Evolutionary conservation across 2,329 filamentous ascomycete species (phyloP), one percentile per base, ranked within the genome.

Genomic region (Elsinoe necatrix): DNA sequence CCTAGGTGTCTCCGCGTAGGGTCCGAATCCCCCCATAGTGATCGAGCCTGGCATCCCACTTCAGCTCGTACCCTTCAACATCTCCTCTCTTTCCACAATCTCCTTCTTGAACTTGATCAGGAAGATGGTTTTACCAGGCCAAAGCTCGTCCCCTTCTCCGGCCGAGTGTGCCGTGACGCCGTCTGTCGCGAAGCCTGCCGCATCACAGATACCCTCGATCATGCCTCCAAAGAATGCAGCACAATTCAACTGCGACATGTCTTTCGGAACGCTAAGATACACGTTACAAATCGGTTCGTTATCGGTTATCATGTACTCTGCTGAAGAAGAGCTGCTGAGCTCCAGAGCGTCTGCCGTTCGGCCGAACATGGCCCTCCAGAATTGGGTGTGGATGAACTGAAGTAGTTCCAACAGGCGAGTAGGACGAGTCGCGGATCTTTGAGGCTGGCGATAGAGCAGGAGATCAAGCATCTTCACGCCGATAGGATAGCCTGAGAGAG

Each of bases 231-330:
- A 90, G 68, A 88, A 98, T 8, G 93, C 93, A 16, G 92, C 93
- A 72, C 92, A 96, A 71, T 96, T 97, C 67, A 98, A 79, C 80
- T 93, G 88, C 72, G 82, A 90, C 88, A 98, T 95, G 73, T 98
- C 93, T 67, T 86, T 86, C 14, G 93, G 93, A 55, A 97, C 86
- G 65, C 84, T 89, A 68, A 98, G 87, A 74, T 93, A 97, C 61
- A 86, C 85, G 72, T 96, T 97, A 37, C 97, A 92, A 52, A 97
- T 79, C 20, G 93, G 93, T 70, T 97, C 93, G 73, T 98, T 97
- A 74, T 98, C 93, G 65, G 91, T 89, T 65, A 98, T 93, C 92
- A 98, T 97, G 77, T 97, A 98, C 76, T 97, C 92, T 64, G 93
- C 89, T 7, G 89, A 85, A 54, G 90, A 92, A 55, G 85, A 82